Evolutionary conservation across 139 green algal genomes (phyloP).

Genomic region (Ettlia oleoabundans): DNA sequence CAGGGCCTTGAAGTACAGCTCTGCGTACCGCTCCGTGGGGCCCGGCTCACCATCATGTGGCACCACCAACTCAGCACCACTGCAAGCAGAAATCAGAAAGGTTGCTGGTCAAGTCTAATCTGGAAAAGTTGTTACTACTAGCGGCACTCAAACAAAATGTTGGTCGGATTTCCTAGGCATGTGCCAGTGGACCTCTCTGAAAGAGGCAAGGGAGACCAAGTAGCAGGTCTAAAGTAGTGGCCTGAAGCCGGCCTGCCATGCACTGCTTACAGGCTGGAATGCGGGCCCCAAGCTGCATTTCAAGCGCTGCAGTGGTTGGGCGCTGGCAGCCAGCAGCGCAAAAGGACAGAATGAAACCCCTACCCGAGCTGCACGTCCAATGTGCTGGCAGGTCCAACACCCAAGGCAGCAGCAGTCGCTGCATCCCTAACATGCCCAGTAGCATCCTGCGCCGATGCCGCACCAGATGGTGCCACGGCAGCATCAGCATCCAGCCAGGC

Average conservation of each 20-base stretch:
- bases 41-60: conserved; percentile 59
- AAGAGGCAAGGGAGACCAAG: too few relatives aligned
- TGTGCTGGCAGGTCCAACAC: conserved; percentile 13
- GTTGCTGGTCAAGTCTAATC: too few relatives aligned
- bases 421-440: background rate
- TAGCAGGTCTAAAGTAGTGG: too few relatives aligned
- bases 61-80: conserved; percentile 37
- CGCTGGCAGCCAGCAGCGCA: too few relatives aligned
- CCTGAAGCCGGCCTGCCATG: background rate
- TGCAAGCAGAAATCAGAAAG: too few relatives aligned
- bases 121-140: too few relatives aligned
- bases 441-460: background rate
- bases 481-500: conserved; percentile 9
- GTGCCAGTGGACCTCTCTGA: too few relatives aligned
- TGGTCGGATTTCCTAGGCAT: too few relatives aligned
- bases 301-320: too few relatives aligned
- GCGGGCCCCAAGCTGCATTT: too few relatives aligned
- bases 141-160: too few relatives aligned
- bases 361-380: conserved; percentile 13
- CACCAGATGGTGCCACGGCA: background rate
- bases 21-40: conserved; percentile 46
- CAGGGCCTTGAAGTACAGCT: conserved; percentile 76
- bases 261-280: too few relatives aligned
- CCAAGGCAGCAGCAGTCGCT: conserved; percentile 2
- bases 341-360: background rate